phyloP scores from a whole-genome alignment of 2,329 filamentous ascomycete species.

The Chaetomium olivaceum region DNA sequence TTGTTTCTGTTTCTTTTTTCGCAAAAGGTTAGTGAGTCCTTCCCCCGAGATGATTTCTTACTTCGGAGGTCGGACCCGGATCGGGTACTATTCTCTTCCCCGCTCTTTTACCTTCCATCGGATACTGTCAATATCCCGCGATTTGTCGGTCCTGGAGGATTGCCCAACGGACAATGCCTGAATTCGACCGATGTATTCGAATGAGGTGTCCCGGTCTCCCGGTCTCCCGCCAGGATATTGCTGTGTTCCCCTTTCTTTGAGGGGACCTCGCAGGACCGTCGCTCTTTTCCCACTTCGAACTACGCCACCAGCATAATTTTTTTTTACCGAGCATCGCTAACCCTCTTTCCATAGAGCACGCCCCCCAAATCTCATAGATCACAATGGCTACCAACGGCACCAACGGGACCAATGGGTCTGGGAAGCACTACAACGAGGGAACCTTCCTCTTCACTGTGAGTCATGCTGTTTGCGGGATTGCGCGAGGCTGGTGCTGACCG shows the following conservation, averaged over 20 bases:
- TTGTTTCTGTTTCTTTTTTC: conserved; percentile 10
- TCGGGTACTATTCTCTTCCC: neutral
- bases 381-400: conserved; percentile 59
- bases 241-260: neutral
- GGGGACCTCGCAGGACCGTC: neutral
- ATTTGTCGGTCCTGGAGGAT: neutral
- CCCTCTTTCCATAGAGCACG: conserved; percentile 6
- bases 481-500: conserved; percentile 25
- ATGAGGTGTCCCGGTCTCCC: neutral
- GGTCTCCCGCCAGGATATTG: neutral
- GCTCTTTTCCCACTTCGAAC: neutral
- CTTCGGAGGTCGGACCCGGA: neutral
- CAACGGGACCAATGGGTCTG: conserved; percentile 48
- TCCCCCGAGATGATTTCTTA: neutral
- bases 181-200: neutral
- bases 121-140: neutral
- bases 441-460: conserved; percentile 82
- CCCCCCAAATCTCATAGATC: conserved; percentile 33
- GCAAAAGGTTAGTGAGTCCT: conserved; percentile 24
- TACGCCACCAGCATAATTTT: neutral
- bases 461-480: conserved; percentile 6
- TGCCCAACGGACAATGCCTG: neutral
- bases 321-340: conserved; percentile 19
- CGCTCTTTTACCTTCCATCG: neutral
- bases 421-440: conserved; percentile 59